A percentile compares a stretch with the other conserved stretches of the same genome.
These are phyloP conservation scores for Cyberlindnera suaveolens DNA, from an alignment of 805 yeast genomes.

Conservation along the genomic window DNA sequence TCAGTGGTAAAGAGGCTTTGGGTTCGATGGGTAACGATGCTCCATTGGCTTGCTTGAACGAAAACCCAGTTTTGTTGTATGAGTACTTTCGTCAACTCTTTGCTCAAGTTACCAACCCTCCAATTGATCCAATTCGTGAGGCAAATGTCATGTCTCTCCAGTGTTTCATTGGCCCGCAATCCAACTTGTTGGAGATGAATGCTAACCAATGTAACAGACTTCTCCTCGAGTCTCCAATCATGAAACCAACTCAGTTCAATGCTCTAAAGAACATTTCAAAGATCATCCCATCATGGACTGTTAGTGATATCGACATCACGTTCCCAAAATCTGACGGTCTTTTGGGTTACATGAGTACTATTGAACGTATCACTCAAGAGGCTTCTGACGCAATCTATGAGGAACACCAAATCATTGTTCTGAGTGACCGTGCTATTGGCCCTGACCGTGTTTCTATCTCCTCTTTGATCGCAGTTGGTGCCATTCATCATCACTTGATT, in stretches of 20 bases:
- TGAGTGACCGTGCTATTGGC: constrained; percentile 63
- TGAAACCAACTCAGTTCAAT: constrained; percentile 63
- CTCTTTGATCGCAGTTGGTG: constrained; percentile 89
- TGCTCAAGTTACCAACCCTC: constrained; percentile 98
- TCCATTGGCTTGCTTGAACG: constrained; percentile 90
- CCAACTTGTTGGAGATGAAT: constrained; percentile 87
- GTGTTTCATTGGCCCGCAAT: constrained; percentile 98
- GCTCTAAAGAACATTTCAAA: constrained; percentile 68
- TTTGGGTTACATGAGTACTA: constrained; percentile 75
- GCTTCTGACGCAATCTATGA: constrained; percentile 82
- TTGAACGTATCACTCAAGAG: constrained; percentile 81
- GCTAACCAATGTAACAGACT: constrained; percentile 89
- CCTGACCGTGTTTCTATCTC: constrained; percentile 71
- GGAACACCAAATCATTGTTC: constrained; percentile 65
- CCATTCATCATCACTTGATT: constrained; percentile 94
- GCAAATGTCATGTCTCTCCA: constrained; percentile 95
- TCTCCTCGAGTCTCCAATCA: constrained; percentile 74
- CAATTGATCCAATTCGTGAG: constrained; percentile 97
- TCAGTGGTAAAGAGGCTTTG: constrained; percentile 85
- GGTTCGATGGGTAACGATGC: constrained; percentile 99
- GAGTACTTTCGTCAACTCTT: constrained; percentile 94
- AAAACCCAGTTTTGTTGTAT: constrained; percentile 83
- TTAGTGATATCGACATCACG: constrained; percentile 79
- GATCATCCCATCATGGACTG: constrained; percentile 84
- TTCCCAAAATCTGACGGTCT: constrained; percentile 79